Evolutionary conservation across 2,329 filamentous ascomycete species (phyloP).

Genomic region (Ophiostoma tasmaniense): DNA sequence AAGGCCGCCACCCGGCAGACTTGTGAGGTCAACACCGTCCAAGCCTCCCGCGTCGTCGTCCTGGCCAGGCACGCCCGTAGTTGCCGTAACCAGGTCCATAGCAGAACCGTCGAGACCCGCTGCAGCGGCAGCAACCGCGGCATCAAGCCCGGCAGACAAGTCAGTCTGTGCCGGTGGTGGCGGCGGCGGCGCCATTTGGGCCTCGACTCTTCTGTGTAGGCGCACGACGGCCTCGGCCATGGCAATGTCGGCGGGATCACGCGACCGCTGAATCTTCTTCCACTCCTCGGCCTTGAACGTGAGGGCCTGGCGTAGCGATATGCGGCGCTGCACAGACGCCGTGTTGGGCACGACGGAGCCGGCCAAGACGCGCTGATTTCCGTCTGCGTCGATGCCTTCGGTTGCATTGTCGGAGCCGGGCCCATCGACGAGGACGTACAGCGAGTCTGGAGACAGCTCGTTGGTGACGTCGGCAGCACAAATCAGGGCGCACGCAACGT

Average conservation of each 20-base stretch:
- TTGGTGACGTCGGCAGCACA: conserved; percentile 54
- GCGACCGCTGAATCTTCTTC: conserved; percentile 44
- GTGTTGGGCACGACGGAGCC: conserved; percentile 29
- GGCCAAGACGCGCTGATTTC: background rate
- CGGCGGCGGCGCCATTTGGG: conserved; percentile 41
- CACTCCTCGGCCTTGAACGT: conserved; percentile 50
- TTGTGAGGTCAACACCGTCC: conserved; percentile 7
- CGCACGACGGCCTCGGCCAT: conserved; percentile 55
- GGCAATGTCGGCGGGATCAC: conserved; percentile 34
- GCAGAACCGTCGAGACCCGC: conserved; percentile 12
- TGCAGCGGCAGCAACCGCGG: conserved; percentile 6
- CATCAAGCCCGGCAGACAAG: background rate
- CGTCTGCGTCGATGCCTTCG: background rate
- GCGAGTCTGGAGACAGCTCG: conserved; percentile 29
- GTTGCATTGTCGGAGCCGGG: background rate
- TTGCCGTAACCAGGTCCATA: conserved; percentile 17
- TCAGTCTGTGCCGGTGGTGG: conserved; percentile 7
- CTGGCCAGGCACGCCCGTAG: conserved; percentile 4
- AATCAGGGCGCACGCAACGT: conserved; percentile 60
- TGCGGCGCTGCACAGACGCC: conserved; percentile 35
- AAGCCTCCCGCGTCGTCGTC: conserved; percentile 11
- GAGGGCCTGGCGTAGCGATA: conserved; percentile 54
- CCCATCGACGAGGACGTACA: conserved; percentile 14
- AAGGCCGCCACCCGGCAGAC: background rate
- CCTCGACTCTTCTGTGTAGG: conserved; percentile 55